phyloP scores from a whole-genome alignment of 1,284 basidiomycete genomes.

The Cystobasidium sp. region DNA sequence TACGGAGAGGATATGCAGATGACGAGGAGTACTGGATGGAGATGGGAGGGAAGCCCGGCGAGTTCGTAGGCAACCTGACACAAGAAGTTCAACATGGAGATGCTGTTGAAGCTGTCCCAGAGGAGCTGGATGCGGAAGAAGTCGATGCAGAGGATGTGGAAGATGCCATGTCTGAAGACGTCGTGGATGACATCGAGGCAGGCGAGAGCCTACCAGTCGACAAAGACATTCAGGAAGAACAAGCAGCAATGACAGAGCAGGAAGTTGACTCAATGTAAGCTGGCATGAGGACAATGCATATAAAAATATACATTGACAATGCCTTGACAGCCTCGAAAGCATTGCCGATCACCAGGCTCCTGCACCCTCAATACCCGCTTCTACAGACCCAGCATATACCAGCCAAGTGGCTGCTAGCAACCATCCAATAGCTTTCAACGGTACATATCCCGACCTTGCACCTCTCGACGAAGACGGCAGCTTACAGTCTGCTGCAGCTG shows the following conservation, averaged over 20 bases:
- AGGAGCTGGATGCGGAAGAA: conserved; percentile 60
- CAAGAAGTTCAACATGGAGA: neutral
- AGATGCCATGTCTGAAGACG: neutral
- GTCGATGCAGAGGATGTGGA: conserved; percentile 61
- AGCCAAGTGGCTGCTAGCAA: too few relatives aligned
- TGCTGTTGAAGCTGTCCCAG: neutral
- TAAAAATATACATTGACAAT: too few relatives aligned
- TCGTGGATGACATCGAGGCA: neutral
- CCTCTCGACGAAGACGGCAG: neutral
- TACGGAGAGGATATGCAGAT: conserved; percentile 33
- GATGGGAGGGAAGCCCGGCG: conserved; percentile 40
- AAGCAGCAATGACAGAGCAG: neutral
- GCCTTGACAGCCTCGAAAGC: too few relatives aligned
- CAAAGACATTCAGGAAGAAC: neutral
- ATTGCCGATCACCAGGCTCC: neutral
- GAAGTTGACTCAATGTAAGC: neutral
- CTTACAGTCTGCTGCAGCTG: too few relatives aligned
- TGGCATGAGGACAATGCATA: too few relatives aligned
- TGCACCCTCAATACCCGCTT: neutral
- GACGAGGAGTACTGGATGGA: conserved; percentile 44
- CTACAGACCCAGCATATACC: too few relatives aligned
- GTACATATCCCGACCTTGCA: conserved; percentile 21
- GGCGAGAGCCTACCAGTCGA: neutral
- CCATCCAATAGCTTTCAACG: neutral
- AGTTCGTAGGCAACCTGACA: conserved; percentile 23